phyloP scores from a whole-genome alignment of 2,329 filamentous ascomycete genomes.

The Apiospora aurea region DNA sequence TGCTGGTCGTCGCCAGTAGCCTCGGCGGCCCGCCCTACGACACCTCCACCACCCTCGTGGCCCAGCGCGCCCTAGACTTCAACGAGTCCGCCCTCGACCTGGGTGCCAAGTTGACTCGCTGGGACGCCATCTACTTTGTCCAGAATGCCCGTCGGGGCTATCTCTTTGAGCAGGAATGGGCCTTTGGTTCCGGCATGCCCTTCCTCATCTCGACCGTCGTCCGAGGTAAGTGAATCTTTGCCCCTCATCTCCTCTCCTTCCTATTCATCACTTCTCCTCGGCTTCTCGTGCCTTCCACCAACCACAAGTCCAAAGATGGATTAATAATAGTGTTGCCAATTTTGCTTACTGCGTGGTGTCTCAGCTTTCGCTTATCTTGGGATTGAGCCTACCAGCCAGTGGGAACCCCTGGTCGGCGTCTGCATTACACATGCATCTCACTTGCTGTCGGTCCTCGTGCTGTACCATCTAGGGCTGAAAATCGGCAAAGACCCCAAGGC shows the following conservation, averaged over 20 bases:
- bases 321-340: neutral
- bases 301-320: neutral
- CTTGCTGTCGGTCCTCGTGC: constrained; percentile 73
- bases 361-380: constrained; percentile 39
- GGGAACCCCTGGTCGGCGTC: constrained; percentile 65
- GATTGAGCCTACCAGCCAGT: constrained; percentile 32
- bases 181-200: constrained; percentile 68
- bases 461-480: constrained; percentile 70
- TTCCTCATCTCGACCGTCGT: constrained; percentile 47
- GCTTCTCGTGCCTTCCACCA: neutral
- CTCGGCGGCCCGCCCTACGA: constrained; percentile 71
- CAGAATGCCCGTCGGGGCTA: constrained; percentile 69
- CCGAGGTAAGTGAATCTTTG: constrained; percentile 38
- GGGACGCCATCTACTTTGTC: constrained; percentile 83
- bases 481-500: constrained; percentile 61
- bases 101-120: constrained; percentile 69
- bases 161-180: constrained; percentile 84
- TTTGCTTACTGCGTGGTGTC: neutral
- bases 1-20: constrained; percentile 60
- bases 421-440: constrained; percentile 77
- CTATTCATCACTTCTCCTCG: neutral
- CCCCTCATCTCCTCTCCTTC: too few relatives aligned
- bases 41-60: constrained; percentile 72
- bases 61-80: constrained; percentile 47
- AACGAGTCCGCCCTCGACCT: constrained; percentile 47